phyloP scores from a whole-genome alignment of 1,284 basidiomycete species.

The Nidula niveotomentosa region DNA sequence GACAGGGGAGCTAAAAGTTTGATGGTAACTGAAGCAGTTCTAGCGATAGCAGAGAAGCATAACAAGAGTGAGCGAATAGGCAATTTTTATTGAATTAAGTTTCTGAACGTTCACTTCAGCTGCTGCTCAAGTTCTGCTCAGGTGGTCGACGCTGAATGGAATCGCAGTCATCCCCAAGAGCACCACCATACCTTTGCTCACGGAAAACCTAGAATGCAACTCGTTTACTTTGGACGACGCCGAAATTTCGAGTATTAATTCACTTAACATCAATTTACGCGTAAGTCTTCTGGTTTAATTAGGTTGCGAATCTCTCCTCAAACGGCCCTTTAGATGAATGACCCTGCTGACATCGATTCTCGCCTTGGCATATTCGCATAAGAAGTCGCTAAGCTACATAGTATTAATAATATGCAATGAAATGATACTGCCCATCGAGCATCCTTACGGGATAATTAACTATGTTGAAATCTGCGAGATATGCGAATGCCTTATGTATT shows the following conservation, averaged over 20 bases:
- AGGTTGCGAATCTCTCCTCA: background rate
- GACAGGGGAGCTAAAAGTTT: constrained; percentile 50
- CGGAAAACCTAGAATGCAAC: constrained; percentile 59
- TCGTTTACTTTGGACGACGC: constrained; percentile 58
- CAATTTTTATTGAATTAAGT: background rate
- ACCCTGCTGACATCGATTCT: constrained; percentile 66
- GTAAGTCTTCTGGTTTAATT: constrained; percentile 5
- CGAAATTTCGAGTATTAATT: constrained; percentile 61
- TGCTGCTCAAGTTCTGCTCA: constrained; percentile 58
- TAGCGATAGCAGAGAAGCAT: constrained; percentile 47
- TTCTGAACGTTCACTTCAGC: constrained; percentile 12
- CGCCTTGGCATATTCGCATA: constrained; percentile 69
- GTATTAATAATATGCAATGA: too few relatives aligned
- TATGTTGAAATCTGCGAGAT: too few relatives aligned
- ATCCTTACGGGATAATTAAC: too few relatives aligned
- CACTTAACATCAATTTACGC: constrained; percentile 65
- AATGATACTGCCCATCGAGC: too few relatives aligned
- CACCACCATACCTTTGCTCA: constrained; percentile 51
- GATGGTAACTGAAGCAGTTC: constrained; percentile 49
- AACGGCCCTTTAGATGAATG: constrained; percentile 51
- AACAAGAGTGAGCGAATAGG: constrained; percentile 48
- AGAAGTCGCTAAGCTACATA: constrained; percentile 8
- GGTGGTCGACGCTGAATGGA: constrained; percentile 77
- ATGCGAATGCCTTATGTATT: too few relatives aligned
- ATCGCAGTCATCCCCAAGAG: constrained; percentile 82